Evolutionary conservation across 1,139 yeast species (phyloP).

Genomic region (Debaryomyces robertsiae): DNA sequence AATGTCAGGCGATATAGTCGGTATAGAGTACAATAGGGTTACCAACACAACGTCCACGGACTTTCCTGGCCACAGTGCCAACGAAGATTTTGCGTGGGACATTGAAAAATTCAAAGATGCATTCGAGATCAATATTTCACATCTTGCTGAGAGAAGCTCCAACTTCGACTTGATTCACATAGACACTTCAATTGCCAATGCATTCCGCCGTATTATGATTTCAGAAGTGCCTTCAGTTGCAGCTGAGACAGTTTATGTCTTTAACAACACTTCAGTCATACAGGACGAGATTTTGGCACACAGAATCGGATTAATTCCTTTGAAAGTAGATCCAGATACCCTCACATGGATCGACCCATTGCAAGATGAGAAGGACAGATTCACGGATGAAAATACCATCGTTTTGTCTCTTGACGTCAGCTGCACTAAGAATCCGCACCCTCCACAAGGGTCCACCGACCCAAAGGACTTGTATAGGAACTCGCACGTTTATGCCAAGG

Average conservation of each 20-base stretch:
- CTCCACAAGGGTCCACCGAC: conserved; percentile 76
- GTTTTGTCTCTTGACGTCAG: conserved; percentile 79
- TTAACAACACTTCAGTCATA: conserved; percentile 92
- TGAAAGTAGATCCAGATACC: conserved; percentile 89
- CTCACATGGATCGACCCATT: conserved; percentile 73
- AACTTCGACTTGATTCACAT: conserved; percentile 85
- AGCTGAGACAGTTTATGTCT: conserved; percentile 84
- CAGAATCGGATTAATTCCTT: conserved; percentile 88
- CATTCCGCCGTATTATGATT: conserved; percentile 95
- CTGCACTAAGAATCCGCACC: conserved; percentile 84
- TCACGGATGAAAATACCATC: conserved; percentile 85
- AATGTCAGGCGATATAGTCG: conserved; percentile 65
- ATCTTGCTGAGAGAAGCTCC: conserved; percentile 68
- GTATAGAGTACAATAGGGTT: conserved; percentile 88
- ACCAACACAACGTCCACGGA: conserved; percentile 86
- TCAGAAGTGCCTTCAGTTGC: conserved; percentile 97
- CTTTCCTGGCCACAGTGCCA: conserved; percentile 77
- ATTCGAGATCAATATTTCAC: conserved; percentile 70
- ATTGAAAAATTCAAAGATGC: conserved; percentile 72
- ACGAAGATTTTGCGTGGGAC: conserved; percentile 79
- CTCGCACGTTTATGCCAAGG: conserved; percentile 84
- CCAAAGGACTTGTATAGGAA: conserved; percentile 83
- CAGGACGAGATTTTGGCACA: conserved; percentile 97
- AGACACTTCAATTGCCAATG: conserved; percentile 93
- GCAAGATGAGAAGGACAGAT: conserved; percentile 66